phyloP scores from a whole-genome alignment of 1,284 basidiomycete genomes.

The Prillingera fragicola region DNA sequence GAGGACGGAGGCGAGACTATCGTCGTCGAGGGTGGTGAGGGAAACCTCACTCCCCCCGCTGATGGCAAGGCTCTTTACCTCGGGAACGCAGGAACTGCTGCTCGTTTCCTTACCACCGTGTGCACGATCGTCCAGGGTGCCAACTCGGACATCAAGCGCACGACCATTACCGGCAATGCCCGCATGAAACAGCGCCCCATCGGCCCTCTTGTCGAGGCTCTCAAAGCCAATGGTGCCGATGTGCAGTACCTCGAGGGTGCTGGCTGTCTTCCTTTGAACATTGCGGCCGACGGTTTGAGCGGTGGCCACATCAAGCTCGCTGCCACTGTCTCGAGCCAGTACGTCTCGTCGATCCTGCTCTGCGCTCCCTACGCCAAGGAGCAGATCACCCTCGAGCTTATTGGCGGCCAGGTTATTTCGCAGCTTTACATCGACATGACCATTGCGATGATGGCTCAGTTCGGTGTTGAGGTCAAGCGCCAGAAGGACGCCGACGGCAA shows the following conservation, averaged over 20 bases:
- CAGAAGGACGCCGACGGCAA: slow-evolving; percentile 63
- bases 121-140: slow-evolving; percentile 68
- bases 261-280: slow-evolving; percentile 84
- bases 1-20: slow-evolving; percentile 91
- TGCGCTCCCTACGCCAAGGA: slow-evolving; percentile 88
- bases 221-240: slow-evolving; percentile 71
- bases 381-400: slow-evolving; percentile 79
- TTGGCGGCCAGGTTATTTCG: slow-evolving; percentile 89
- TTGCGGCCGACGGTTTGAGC: slow-evolving; percentile 73
- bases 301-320: slow-evolving; percentile 83
- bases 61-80: slow-evolving; percentile 86
- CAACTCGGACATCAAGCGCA: slow-evolving; percentile 50
- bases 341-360: slow-evolving; percentile 92
- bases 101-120: slow-evolving; percentile 94
- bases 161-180: slow-evolving; percentile 91
- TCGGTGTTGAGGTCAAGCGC: slow-evolving; percentile 75
- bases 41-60: slow-evolving; percentile 68
- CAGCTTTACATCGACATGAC: slow-evolving; percentile 99
- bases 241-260: slow-evolving; percentile 73
- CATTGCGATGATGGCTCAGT: slow-evolving; percentile 94
- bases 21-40: slow-evolving; percentile 81
- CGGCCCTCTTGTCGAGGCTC: slow-evolving; percentile 89
- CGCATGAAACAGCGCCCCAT: slow-evolving; percentile 97
- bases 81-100: slow-evolving; percentile 95
- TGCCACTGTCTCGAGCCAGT: slow-evolving; percentile 94